Evolutionary conservation across 2,329 filamentous ascomycete genomes (phyloP).

Genomic region (Waltergamsia citrina): DNA sequence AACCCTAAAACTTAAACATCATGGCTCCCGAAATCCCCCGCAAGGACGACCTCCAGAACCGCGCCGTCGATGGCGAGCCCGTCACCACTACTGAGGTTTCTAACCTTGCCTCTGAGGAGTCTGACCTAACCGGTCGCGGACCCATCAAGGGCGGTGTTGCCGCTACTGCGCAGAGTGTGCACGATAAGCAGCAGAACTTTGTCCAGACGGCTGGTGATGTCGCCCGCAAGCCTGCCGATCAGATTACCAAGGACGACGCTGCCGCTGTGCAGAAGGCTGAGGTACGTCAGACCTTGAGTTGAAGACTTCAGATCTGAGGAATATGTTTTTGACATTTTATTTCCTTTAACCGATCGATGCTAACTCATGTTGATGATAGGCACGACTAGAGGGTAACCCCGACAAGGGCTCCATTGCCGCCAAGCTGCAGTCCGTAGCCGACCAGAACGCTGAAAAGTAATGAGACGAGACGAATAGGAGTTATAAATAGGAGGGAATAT

Average conservation of each 20-base stretch:
- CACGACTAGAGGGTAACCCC: conserved; percentile 12
- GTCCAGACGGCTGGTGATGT: conserved; percentile 16
- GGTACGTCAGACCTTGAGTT: conserved; percentile 8
- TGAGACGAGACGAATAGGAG: too few species aligned
- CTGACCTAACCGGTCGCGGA: conserved; percentile 16
- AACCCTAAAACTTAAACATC: background rate
- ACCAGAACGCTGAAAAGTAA: conserved; percentile 16
- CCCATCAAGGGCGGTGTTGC: conserved; percentile 20
- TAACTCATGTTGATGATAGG: conserved; percentile 2
- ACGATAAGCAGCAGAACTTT: conserved; percentile 22
- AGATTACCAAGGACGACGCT: conserved; percentile 20
- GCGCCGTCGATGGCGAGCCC: conserved; percentile 1
- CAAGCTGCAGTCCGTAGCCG: conserved; percentile 15
- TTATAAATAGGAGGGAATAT: too few species aligned
- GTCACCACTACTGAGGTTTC: conserved; percentile 9
- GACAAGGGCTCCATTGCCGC: conserved; percentile 16
- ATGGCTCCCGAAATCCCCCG: background rate
- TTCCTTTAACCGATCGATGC: too few species aligned
- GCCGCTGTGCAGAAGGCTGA: conserved; percentile 16
- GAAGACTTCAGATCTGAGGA: too few species aligned
- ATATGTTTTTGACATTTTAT: too few species aligned
- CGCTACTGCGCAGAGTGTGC: conserved; percentile 20
- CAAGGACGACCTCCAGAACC: conserved; percentile 2
- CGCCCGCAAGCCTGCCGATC: conserved; percentile 13
- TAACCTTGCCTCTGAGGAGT: conserved; percentile 13